phyloP scores from a whole-genome alignment of 208 protist genomes.

The Porcisia hertigi region DNA sequence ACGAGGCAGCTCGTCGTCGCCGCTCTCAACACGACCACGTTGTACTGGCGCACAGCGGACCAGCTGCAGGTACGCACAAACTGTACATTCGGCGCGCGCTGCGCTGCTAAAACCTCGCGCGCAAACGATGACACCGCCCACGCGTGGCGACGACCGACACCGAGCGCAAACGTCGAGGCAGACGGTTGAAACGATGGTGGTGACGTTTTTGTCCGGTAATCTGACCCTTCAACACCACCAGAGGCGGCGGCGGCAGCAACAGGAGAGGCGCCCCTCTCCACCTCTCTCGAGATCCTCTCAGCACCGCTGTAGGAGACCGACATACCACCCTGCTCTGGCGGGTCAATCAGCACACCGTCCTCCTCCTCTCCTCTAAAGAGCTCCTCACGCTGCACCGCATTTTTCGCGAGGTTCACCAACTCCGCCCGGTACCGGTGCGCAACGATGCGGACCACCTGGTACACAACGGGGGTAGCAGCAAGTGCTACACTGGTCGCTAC shows the following conservation, averaged over 20 bases:
- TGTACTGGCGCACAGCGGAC: slow-evolving; percentile 25
- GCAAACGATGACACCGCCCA: slow-evolving; percentile 25
- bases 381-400: slow-evolving; percentile 21
- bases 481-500: slow-evolving; percentile 34
- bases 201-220: not conserved
- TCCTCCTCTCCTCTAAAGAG: slow-evolving; percentile 17
- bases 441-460: slow-evolving; percentile 27
- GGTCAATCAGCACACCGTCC: slow-evolving; percentile 23
- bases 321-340: slow-evolving; percentile 15
- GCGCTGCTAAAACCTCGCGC: slow-evolving; percentile 19
- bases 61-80: slow-evolving; percentile 34
- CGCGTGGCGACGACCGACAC: slow-evolving; percentile 13
- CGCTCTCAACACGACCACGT: slow-evolving; percentile 16
- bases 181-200: not conserved
- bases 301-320: slow-evolving; percentile 20
- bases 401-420: slow-evolving; percentile 33
- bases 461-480: slow-evolving; percentile 36
- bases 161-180: slow-evolving; percentile 6
- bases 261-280: too few relatives aligned
- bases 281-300: not conserved
- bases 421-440: slow-evolving; percentile 28
- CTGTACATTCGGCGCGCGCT: slow-evolving; percentile 24
- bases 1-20: slow-evolving; percentile 17
- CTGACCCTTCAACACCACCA: not conserved
- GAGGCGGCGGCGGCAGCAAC: too few relatives aligned